A percentile compares a stretch with the other conserved stretches of the same genome.
Evolutionary conservation across 768 basidiomycete genomes (phyloP).

Genomic region (Cantharellus anzutake): DNA sequence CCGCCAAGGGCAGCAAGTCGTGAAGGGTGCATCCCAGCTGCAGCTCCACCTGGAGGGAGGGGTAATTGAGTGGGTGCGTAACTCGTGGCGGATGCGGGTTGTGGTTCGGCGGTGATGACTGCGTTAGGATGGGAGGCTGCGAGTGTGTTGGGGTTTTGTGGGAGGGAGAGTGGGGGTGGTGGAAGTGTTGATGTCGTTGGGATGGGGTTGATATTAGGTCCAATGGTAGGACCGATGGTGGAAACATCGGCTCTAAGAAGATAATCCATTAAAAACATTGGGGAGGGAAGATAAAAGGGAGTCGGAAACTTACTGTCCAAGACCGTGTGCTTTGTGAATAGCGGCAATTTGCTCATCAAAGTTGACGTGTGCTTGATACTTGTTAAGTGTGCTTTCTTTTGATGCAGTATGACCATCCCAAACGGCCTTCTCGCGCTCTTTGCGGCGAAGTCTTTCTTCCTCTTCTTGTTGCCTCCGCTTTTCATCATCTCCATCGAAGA

Average conservation of each 20-base stretch:
- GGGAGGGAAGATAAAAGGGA: constrained; percentile 3
- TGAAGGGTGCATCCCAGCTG: constrained; percentile 49
- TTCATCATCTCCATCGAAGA: constrained; percentile 93
- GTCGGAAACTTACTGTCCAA: constrained; percentile 47
- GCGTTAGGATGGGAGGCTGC: constrained; percentile 18
- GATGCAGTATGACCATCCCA: constrained; percentile 99
- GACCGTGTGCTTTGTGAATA: constrained; percentile 82
- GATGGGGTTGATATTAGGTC: constrained; percentile 72
- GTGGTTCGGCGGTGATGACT: constrained; percentile 78
- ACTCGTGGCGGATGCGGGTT: constrained; percentile 44
- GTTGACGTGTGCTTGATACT: constrained; percentile 83
- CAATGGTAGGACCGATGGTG: constrained; percentile 29
- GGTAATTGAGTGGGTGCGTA: constrained; percentile 31
- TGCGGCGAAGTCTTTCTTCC: constrained; percentile 58
- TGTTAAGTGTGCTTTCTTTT: constrained; percentile 79
- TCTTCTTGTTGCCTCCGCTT: constrained; percentile 74
- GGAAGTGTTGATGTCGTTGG: constrained; percentile 30
- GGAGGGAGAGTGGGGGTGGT: constrained; percentile 51
- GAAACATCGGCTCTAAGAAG: constrained; percentile 7
- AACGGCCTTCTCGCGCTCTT: constrained; percentile 84
- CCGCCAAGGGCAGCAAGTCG: constrained; percentile 40
- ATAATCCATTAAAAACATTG: background rate
- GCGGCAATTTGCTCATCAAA: constrained; percentile 97
- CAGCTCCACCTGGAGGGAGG: constrained; percentile 17
- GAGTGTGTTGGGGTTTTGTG: constrained; percentile 28